Percentiles rank a stretch among this genome's conserved stretches.
These are phyloP conservation scores for Trichoderma sp. DNA, from an alignment of 2,329 filamentous ascomycete species.

Conservation along the genomic window DNA sequence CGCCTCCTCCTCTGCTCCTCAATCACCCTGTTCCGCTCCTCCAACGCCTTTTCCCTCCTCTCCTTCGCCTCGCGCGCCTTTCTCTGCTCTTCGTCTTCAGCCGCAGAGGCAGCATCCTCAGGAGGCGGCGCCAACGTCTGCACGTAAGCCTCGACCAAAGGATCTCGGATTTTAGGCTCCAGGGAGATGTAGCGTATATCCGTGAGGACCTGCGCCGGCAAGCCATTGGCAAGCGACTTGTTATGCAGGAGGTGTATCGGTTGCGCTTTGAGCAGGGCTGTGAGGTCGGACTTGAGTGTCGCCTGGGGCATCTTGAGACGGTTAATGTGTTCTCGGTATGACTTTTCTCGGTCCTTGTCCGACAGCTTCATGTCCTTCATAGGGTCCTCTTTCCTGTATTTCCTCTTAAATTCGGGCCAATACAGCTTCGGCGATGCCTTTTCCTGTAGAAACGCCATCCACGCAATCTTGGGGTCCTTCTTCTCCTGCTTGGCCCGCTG, in stretches of 20 bases:
- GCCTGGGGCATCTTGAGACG: slow-evolving; percentile 68
- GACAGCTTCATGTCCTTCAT: slow-evolving; percentile 75
- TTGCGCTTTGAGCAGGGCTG: slow-evolving; percentile 64
- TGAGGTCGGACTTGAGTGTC: slow-evolving; percentile 71
- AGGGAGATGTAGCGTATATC: slow-evolving; percentile 74
- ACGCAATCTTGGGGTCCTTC: slow-evolving; percentile 80
- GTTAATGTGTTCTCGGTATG: slow-evolving; percentile 74
- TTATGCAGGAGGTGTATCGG: slow-evolving; percentile 63
- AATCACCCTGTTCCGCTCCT: slow-evolving; percentile 65
- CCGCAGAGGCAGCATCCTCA: slow-evolving; percentile 45
- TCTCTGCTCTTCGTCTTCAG: slow-evolving; percentile 55
- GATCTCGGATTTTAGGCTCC: slow-evolving; percentile 62
- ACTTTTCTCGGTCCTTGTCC: slow-evolving; percentile 79
- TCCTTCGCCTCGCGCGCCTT: slow-evolving; percentile 56
- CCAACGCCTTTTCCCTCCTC: slow-evolving; percentile 67
- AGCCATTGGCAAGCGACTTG: slow-evolving; percentile 56
- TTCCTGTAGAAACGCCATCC: slow-evolving; percentile 77
- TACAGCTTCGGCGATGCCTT: slow-evolving; percentile 90
- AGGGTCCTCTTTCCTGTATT: slow-evolving; percentile 77
- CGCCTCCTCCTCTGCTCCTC: slow-evolving; percentile 66
- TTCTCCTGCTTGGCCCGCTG: slow-evolving; percentile 76
- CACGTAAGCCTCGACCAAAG: slow-evolving; percentile 68
- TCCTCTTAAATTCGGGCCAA: slow-evolving; percentile 95
- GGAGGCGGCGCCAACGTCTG: slow-evolving; percentile 64
- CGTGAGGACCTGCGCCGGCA: slow-evolving; percentile 65